Evolutionary conservation across 208 protist species (phyloP).

Genomic region (Balamuthia mandrillaris): DNA sequence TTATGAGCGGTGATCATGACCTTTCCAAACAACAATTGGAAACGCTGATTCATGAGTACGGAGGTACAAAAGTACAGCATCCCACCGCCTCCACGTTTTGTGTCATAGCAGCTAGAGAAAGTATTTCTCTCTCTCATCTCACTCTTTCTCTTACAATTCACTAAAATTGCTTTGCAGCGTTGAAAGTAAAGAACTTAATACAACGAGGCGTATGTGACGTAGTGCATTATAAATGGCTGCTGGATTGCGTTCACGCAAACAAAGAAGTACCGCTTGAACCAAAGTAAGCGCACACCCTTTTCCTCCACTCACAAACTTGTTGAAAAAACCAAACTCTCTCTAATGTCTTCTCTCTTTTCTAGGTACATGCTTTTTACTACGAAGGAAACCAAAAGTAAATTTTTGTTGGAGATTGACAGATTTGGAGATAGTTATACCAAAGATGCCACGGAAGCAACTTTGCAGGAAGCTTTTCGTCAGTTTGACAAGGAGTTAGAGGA

Average conservation of each 20-base stretch:
- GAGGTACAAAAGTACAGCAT: slow-evolving; percentile 55
- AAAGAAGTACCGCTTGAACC: slow-evolving; percentile 45
- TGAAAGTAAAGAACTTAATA: slow-evolving; percentile 62
- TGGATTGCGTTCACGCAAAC: slow-evolving; percentile 11
- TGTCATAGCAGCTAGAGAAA: slow-evolving; percentile 36
- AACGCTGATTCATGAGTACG: slow-evolving; percentile 50
- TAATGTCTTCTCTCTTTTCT: no score
- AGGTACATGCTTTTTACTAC: slow-evolving; percentile 62
- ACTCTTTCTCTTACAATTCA: background rate
- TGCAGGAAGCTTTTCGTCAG: slow-evolving; percentile 39
- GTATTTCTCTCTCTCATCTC: background rate
- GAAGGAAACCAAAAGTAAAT: slow-evolving; percentile 11
- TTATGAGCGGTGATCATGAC: background rate
- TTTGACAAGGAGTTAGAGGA: slow-evolving; percentile 3
- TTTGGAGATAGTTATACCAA: slow-evolving; percentile 57
- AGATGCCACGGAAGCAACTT: background rate
- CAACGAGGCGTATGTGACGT: slow-evolving; percentile 40
- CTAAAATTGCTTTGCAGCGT: slow-evolving; percentile 13
- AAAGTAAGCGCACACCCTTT: slow-evolving; percentile 23
- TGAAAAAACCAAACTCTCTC: no score
- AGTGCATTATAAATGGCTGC: slow-evolving; percentile 44
- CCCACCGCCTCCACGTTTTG: slow-evolving; percentile 39
- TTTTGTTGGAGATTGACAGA: slow-evolving; percentile 51
- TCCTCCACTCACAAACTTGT: no score
- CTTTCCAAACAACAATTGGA: slow-evolving; percentile 45